Conservation (phyloP, 129 eudicot genomes). For the carrot (Daucus carota) region DH1_v3.0 NC_030383.2:61529501-61530000, state of each 20-base stretch:
- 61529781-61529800: background rate
- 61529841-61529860: background rate
- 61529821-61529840: background rate
- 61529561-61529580: too few species aligned
- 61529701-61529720: background rate
- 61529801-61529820: background rate
- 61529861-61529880: background rate
- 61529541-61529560: too few species aligned
- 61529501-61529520: too few species aligned
- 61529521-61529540: too few species aligned
- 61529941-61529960: background rate
- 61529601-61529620: too few species aligned
- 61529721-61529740: too few species aligned
- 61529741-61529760: too few species aligned
- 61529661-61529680: background rate
- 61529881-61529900: background rate
- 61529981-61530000: background rate
- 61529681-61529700: background rate
- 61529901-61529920: background rate
- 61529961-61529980: background rate
- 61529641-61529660: background rate
- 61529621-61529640: too few species aligned
- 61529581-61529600: too few species aligned
- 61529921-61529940: background rate
- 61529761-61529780: background rate